Evolutionary conservation across 345 rosid genomes (phyloP), one percentile per base, ranked within the genome.

Genomic region (Conringia planisiliqua): DNA sequence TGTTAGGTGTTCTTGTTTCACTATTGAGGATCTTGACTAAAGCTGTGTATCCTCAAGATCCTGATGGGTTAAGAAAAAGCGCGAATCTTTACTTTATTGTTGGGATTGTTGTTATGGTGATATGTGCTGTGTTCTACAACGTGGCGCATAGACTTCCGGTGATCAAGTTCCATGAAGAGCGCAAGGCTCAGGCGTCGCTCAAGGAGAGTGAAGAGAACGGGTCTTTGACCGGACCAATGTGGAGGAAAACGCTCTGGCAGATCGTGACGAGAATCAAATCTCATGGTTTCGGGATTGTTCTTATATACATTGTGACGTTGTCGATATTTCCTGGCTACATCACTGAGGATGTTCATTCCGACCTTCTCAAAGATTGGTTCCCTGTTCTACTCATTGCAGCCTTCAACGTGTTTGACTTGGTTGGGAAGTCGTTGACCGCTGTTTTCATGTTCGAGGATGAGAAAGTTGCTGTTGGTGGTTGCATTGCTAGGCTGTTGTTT

Each of bases 301-400:
- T 90, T 7, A 42, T 95, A 12, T 92, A 88, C 38, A 1, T 84
- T 12, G 98, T 92, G 48, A 95, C 99, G 5, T 68, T 90, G 54
- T 72, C 98, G 1, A 92, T 92, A 78, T 95, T 95, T 70, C 99
- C 99, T 3, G 99, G 99, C 6, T 92, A 84, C 57, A 83, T 95
- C 29, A 95, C 97, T 0, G 98, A 95, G 83, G 98, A 90, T 58
- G 98, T 95, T 63, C 92, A 86, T 68, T 95, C 99, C 0, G 90
- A 80, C 50, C 29, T 79, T 56, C 91, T 95, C 36, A 86, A 82
- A 75, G 98, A 92, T 66, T 95, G 99, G 99, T 95, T 89, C 64
- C 76, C 89, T 6, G 69, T 95, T 61, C 79, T 90, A 7, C 97
- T 95, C 27, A 89, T 95, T 66, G 59, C 91, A 9, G 83, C 83